Conservation (phyloP, 1,284 basidiomycete species). For the Cutaneotrichosporon mucoides region DNA sequence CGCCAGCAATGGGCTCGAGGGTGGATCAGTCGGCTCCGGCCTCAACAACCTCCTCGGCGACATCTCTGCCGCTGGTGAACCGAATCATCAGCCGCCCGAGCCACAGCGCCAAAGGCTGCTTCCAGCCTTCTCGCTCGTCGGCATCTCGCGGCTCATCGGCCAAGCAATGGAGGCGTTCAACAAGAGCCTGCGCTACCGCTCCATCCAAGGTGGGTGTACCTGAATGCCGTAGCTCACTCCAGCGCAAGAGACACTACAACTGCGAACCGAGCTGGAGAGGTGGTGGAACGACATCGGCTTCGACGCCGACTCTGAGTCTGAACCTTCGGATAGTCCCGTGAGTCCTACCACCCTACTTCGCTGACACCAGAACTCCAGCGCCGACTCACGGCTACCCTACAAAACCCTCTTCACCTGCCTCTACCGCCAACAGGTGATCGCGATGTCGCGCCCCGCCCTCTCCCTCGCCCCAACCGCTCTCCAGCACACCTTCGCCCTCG, state of each 20-base stretch:
- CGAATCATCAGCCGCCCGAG: background rate
- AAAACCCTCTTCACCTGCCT: slow-evolving; percentile 26
- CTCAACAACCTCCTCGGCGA: background rate
- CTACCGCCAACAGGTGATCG: slow-evolving; percentile 27
- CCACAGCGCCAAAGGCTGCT: slow-evolving; percentile 1
- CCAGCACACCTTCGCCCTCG: slow-evolving; percentile 22
- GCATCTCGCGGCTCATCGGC: slow-evolving; percentile 16
- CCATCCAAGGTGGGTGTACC: background rate
- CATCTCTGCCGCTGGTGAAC: background rate
- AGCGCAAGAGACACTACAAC: slow-evolving; percentile 19
- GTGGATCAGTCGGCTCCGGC: no score
- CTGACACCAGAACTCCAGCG: background rate
- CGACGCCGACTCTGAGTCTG: slow-evolving; percentile 5
- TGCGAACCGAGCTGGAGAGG: slow-evolving; percentile 22
- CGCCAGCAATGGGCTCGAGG: no score
- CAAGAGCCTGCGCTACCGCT: slow-evolving; percentile 12
- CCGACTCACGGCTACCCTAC: slow-evolving; percentile 1
- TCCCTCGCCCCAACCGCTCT: slow-evolving; percentile 15
- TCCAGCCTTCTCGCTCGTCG: slow-evolving; percentile 5
- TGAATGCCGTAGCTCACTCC: no score
- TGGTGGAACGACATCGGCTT: slow-evolving; percentile 29
- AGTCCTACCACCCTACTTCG: background rate
- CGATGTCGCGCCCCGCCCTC: slow-evolving; percentile 18
- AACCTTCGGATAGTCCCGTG: background rate
- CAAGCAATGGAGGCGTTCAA: slow-evolving; percentile 27